Base-by-base conservation (phyloP, 257 asterid species). In the Nicotiana sylvestris region DNA sequence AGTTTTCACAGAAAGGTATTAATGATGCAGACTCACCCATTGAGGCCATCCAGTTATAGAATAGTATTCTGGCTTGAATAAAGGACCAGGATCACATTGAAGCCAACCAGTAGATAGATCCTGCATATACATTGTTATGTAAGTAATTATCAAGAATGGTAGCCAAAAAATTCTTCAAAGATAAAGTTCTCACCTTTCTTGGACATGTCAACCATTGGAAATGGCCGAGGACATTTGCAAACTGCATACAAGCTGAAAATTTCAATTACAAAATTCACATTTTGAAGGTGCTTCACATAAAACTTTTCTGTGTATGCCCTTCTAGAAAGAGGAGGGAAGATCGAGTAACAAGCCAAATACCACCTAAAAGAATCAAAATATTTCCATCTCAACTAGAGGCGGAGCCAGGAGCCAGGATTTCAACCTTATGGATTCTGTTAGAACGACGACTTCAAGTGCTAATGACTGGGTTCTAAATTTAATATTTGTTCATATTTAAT, bases 41-140 rank as follows among this genome's bases (percentile, higher is more conserved):
- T 90, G 96, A 82, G 89, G 62, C 96, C 91, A 92, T 68, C 85
- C 89, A 25, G 98, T 92, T 66, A 96, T 67, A 61, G 92, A 5
- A 60, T 60, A 94, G 86, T 88, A 83, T 78, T 94, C 97, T 10
- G 98, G 97, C 88, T 89, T 93, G 76, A 90, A 94, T 85, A 96
- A 86, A 12, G 91, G 88, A 58, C 95, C 99, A 10, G 99, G 97
- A 88, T 96, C 98, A 83, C 99, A 96, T 8, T 90, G 88, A 87
- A 96, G 98, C 98, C 99, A 96, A 65, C 97, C 94, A 60, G 95
- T 91, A n/a, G 99, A 94, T 76, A 96, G 88, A 86, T 96, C 99
- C 99, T 94, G 86, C 78, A 77, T 66, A 55, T 53, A 30, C 85
- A 77, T 43, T 81, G 58, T 21, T 64, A 64, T n/a, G 57, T 33